Evolutionary conservation across 768 basidiomycete genomes (phyloP).

Genomic region (Clavaria fumosa): DNA sequence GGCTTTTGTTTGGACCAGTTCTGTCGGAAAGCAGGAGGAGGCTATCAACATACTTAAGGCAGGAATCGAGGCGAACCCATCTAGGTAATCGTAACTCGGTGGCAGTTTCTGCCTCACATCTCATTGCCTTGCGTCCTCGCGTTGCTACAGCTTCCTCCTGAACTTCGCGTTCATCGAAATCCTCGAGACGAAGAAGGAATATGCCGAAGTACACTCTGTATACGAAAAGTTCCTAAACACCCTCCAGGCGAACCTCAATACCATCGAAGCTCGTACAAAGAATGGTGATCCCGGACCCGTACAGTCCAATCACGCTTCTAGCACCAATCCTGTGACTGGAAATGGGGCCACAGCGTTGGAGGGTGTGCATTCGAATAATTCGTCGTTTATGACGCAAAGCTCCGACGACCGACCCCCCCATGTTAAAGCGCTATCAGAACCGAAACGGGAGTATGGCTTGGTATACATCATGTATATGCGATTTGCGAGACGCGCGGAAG

Average conservation of each 20-base stretch:
- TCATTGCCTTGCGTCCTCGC: neutral
- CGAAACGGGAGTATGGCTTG: constrained; percentile 57
- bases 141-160: constrained; percentile 77
- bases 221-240: constrained; percentile 61
- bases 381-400: constrained; percentile 34
- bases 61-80: constrained; percentile 78
- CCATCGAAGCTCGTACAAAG: constrained; percentile 31
- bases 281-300: too few species aligned
- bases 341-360: constrained; percentile 2
- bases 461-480: constrained; percentile 90
- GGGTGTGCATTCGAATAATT: constrained; percentile 20
- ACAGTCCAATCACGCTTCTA: too few species aligned
- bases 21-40: constrained; percentile 66
- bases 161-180: constrained; percentile 82
- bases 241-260: constrained; percentile 50
- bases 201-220: constrained; percentile 48
- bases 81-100: constrained; percentile 32
- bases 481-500: constrained; percentile 78
- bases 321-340: too few species aligned
- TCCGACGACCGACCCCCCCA: constrained; percentile 40
- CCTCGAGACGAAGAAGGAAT: constrained; percentile 38
- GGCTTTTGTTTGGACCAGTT: constrained; percentile 72
- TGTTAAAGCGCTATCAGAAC: constrained; percentile 37
- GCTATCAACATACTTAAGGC: constrained; percentile 65
- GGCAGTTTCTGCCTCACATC: neutral